Evolutionary conservation across 306 rosid species (phyloP), one percentile per base, ranked within the genome.

Genomic region (Malus sieversii): DNA sequence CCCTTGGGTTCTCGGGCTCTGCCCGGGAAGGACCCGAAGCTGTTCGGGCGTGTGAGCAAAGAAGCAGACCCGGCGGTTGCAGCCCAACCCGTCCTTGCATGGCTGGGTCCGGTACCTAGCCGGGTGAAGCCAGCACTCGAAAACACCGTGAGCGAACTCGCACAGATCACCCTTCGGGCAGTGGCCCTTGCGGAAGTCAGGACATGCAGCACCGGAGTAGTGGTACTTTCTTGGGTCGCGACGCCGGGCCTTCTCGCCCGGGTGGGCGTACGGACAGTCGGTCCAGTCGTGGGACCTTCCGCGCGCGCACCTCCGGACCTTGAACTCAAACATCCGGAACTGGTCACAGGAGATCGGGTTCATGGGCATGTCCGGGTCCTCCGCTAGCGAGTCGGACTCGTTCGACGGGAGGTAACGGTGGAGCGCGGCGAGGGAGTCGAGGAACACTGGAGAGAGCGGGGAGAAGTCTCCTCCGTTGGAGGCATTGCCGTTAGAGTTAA

Each of bases 41-140:
- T 94, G 97, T 10, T 90, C 90, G n/a, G 82, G 61, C 6, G 91
- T 82, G 84, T 94, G 98, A 20, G 98, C 98, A 40, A 94, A 94
- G 79, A 94, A 94, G 22, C 98, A 94, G 2, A 94, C 96, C 10
- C 90, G 83, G 4, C 98, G 86, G 65, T 91, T 87, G 45, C 98
- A 94, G 32, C 44, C 32, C 2, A 84, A 73, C 4, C 97, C 91
- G 67, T 94, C 98, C 68, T 94, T 94, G 72, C 98, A 94, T 2
- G 91, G 91, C 71, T 92, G 97, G 13, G 98, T 94, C 61, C 97
- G 63, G 76, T 94, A 94, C 5, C 98, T 95, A 23, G 90, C 78
- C 4, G 98, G 98, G 61, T 94, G 98, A 5, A 94, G 95, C 98
- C 98, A 94, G 73, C 97, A 88, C 81, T 94, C 98, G 22, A 94